Conservation (phyloP, 2,329 filamentous ascomycete genomes). For the Aquanectria penicillioides region DNA sequence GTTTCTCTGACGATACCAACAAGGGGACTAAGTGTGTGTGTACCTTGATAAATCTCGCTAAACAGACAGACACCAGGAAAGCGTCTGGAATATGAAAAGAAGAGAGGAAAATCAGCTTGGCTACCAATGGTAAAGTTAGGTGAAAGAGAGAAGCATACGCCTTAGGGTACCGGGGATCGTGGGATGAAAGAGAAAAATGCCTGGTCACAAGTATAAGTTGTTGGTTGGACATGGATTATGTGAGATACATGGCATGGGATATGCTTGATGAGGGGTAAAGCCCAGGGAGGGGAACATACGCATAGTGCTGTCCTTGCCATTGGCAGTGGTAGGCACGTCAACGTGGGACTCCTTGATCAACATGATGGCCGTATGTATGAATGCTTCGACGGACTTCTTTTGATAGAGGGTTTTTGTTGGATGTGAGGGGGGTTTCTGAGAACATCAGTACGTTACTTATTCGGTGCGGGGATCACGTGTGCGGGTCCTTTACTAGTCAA, state of each 20-base stretch:
- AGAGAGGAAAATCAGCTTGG: constrained; percentile 15
- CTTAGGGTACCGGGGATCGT: constrained; percentile 84
- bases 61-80: constrained; percentile 92
- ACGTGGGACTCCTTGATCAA: constrained; percentile 63
- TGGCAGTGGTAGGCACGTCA: constrained; percentile 61
- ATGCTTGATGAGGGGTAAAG: background rate
- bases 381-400: background rate
- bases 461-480: background rate
- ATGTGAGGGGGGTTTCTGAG: background rate
- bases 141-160: constrained; percentile 63
- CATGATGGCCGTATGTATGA: constrained; percentile 49
- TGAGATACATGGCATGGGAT: constrained; percentile 17
- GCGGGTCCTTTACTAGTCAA: background rate
- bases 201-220: constrained; percentile 55
- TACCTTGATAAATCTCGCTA: constrained; percentile 96
- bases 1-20: too few species aligned
- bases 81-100: constrained; percentile 50
- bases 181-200: constrained; percentile 90
- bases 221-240: constrained; percentile 23
- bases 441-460: background rate
- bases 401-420: constrained; percentile 1
- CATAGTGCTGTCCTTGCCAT: constrained; percentile 65
- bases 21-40: too few species aligned
- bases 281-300: constrained; percentile 52
- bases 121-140: background rate